Evolutionary conservation across 331 rosid species (phyloP), one percentile per base, ranked within the genome.

Genomic region (Acacia concinna): DNA sequence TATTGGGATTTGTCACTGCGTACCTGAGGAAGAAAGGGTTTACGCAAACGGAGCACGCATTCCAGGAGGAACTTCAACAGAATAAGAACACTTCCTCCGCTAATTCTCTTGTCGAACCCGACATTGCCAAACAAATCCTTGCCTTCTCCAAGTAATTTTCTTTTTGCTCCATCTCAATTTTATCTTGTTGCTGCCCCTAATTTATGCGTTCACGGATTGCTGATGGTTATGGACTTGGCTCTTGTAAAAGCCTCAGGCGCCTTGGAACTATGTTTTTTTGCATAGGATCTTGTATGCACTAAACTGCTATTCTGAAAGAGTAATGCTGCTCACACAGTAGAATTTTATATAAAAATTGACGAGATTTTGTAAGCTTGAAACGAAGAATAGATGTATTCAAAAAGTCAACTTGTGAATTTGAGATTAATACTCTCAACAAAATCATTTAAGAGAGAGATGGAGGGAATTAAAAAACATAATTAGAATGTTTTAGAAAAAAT

Each of bases 1-100:
- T 91, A 13, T 81, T 80, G 80, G 88, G 89, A 30, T 89, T 79
- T 46, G 97, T 91, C 14, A 32, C 81, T 2, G 90, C 82, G 20
- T 91, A 87, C 64, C 65, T 89, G 76, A 91, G 85, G 90, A 86
- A 86, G 83, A 93, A 89, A 80, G 97, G 97, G 30, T 88, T 93
- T 74, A 80, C 88, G 52, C 88, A 89, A 20, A 74, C 89, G 2
- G 91, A 91, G 73, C 83, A 87, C 44, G 89, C 91, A 46, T 86
- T 91, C 14, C 91, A 67, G 35, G 89, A 93, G 25, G 89, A 93
- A 35, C 85, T 88, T 34, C 87, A 82, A 41, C 83, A 57, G 15
- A 77, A 31, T 85, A 84, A 73, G 80, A 81, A 70, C 64, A 77
- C 20, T 71, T 84, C 87, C 1, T 81, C 90, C 68, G 78, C 88